Evolutionary conservation across 805 yeast genomes (phyloP).

Genomic region (Wickerhamiella vanderwaltii): DNA sequence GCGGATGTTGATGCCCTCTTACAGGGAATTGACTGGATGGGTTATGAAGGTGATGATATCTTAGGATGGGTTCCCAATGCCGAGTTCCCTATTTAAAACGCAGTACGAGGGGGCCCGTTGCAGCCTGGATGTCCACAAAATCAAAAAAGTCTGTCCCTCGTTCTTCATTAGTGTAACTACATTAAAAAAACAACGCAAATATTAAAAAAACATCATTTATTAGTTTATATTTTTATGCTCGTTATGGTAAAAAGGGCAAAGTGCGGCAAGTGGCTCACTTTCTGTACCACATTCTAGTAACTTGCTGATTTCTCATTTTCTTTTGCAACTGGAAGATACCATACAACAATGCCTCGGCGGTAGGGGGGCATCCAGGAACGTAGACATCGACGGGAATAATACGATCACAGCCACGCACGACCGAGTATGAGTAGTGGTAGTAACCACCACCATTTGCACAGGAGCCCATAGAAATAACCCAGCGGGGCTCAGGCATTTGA

Average conservation of each 20-base stretch:
- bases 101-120: too few species aligned
- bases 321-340: constrained; percentile 81
- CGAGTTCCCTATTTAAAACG: constrained; percentile 9
- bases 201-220: too few species aligned
- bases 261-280: too few species aligned
- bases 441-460: constrained; percentile 93
- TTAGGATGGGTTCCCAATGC: constrained; percentile 64
- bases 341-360: constrained; percentile 81
- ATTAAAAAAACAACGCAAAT: too few species aligned
- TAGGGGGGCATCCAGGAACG: constrained; percentile 90
- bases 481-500: constrained; percentile 89
- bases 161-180: too few species aligned
- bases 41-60: constrained; percentile 72
- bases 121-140: too few species aligned
- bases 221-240: too few species aligned
- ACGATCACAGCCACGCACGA: constrained; percentile 83
- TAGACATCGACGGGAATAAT: constrained; percentile 80
- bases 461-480: constrained; percentile 91
- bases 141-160: too few species aligned
- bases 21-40: constrained; percentile 78
- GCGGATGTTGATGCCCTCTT: constrained; percentile 23
- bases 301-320: constrained; percentile 74
- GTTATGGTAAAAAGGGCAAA: too few species aligned
- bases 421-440: constrained; percentile 80
- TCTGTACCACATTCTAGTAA: constrained; percentile 81